A percentile compares a stretch with the other conserved stretches of the same genome.
Conservation (phyloP, 73 alveolate species). For the Tetrahymena malaccensis region DNA sequence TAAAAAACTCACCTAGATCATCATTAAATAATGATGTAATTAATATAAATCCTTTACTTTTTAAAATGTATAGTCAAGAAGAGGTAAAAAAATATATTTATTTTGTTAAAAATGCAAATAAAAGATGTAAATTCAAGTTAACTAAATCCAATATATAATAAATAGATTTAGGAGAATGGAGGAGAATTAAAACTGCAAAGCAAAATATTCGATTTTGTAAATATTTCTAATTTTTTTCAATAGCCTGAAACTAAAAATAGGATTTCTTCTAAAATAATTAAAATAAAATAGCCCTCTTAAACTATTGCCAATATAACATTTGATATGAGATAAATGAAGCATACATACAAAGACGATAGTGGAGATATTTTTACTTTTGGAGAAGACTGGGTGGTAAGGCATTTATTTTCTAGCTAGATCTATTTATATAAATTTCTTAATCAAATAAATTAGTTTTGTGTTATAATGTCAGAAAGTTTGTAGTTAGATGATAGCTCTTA, state of each 20-base stretch:
- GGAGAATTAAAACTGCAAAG: not conserved
- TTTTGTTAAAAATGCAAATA: not conserved
- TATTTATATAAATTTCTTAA: no score
- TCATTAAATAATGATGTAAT: not conserved
- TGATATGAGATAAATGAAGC: not conserved
- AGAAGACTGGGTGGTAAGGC: not conserved
- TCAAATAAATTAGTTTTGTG: not conserved
- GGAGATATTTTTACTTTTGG: not conserved
- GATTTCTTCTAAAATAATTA: not conserved
- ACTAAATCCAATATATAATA: not conserved
- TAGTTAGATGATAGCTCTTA: no score
- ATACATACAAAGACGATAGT: not conserved
- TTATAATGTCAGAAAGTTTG: not conserved
- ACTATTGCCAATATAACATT: not conserved
- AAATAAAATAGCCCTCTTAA: not conserved
- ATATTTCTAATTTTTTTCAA: not conserved
- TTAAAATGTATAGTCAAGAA: not conserved
- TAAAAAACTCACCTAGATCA: not conserved
- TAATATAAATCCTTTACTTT: not conserved
- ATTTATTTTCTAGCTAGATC: not conserved
- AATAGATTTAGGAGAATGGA: not conserved
- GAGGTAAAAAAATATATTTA: not conserved
- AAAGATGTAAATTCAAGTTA: not conserved
- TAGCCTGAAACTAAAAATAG: not conserved
- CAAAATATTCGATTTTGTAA: not conserved